Evolutionary conservation across 495 filamentous ascomycete genomes (phyloP), one percentile per base, ranked within the genome.

Genomic region (Pyrenula massariospora): DNA sequence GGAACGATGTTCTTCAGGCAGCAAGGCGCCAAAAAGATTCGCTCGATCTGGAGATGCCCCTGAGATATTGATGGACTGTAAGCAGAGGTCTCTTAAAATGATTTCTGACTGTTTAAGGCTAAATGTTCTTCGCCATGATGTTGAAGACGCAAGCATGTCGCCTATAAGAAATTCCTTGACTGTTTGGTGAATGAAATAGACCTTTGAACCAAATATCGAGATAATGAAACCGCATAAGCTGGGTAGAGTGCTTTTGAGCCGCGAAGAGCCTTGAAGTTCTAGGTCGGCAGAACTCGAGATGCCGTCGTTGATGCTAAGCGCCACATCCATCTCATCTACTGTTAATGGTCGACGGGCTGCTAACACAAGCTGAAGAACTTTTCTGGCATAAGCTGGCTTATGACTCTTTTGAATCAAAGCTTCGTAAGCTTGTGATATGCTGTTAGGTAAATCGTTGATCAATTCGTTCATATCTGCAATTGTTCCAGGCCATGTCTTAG

Each of bases 151-250:
- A 11, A 48, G 42, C 11, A 11, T 19, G 11, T 11, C 19, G 11
- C 19, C 19, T 57, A 48, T 11, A 10, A 72, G 58, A 48, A 70
- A 73, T 54, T 74, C 69, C 48, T 61, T 73, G 1, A 69, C 70
- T 8, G 73, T 77, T 52, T 77, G 73, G 52, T 75, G 73, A 36
- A 77, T 59, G 1, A 77, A 54, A 56, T 72, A 75, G 1, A 77
- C 50, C 55, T 59, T 66, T 0, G 57, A 59, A 23, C 71, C 58
- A n/a, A 65, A 51, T 20, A 74, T 67, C 3, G 57, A 61, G 12
- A 77, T 54, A 53, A 77, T 69, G 12, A 77, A 67, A 0, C 73
- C 73, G 56, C 73, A 76, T 10, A 68, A 24, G 15, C 68, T 61
- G 63, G 66, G 53, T 0, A 76, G 49, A 12, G 54, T 58, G 0